Conservation (phyloP, 257 asterid genomes). For the Catharanthus roseus region DNA sequence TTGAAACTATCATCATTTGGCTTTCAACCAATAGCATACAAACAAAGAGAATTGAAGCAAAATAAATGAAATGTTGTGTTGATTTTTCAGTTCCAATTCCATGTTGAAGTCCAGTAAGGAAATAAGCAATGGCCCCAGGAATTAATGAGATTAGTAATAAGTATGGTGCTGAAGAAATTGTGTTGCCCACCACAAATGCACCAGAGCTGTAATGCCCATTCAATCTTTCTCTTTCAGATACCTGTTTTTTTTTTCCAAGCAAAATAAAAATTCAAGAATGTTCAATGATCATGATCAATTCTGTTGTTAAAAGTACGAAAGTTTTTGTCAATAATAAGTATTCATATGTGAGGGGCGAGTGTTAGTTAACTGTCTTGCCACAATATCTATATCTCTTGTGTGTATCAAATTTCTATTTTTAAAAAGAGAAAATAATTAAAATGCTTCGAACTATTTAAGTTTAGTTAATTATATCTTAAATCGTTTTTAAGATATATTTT, state of each 20-base stretch:
- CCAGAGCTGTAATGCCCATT: slow-evolving; percentile 59
- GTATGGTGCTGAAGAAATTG: slow-evolving; percentile 46
- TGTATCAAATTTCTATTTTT: too few relatives aligned
- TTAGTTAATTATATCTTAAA: too few relatives aligned
- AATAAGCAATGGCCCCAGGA: slow-evolving; percentile 50
- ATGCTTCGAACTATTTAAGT: too few relatives aligned
- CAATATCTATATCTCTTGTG: too few relatives aligned
- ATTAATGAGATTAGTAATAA: slow-evolving; percentile 42
- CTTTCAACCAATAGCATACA: slow-evolving; percentile 30
- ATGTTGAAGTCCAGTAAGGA: slow-evolving; percentile 37
- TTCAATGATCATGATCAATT: neutral
- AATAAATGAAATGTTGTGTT: slow-evolving; percentile 18
- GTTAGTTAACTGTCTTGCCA: too few relatives aligned
- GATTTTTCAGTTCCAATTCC: slow-evolving; percentile 7
- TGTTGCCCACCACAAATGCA: slow-evolving; percentile 46
- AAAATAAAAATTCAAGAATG: neutral
- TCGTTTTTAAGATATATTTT: too few relatives aligned
- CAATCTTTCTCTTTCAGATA: slow-evolving; percentile 45
- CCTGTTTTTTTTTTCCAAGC: slow-evolving; percentile 23
- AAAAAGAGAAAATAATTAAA: too few relatives aligned
- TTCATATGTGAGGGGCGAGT: too few relatives aligned
- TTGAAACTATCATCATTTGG: slow-evolving; percentile 30
- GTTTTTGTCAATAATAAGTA: too few relatives aligned
- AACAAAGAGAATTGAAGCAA: slow-evolving; percentile 8
- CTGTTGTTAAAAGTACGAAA: neutral